Evolutionary conservation across 1,284 basidiomycete genomes (phyloP).

Genomic region (Ceratobasidium sp.): DNA sequence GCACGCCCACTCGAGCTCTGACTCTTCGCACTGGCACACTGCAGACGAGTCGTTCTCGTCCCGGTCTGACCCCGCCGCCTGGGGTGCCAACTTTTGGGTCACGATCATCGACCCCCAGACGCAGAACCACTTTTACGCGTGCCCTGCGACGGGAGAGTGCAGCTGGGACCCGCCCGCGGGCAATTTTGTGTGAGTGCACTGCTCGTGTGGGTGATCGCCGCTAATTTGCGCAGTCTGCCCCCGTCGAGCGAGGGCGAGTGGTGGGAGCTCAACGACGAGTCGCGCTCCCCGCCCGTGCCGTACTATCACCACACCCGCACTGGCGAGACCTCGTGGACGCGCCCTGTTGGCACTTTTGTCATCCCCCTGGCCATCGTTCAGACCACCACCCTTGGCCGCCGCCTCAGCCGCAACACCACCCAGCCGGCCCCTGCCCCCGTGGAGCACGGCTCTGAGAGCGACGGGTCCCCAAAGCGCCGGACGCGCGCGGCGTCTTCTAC

Average conservation of each 20-base stretch:
- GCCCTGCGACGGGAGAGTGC: slow-evolving; percentile 90
- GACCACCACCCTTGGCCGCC: slow-evolving; percentile 72
- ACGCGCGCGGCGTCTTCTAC: slow-evolving; percentile 23
- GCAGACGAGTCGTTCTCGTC: slow-evolving; percentile 19
- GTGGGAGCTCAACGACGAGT: slow-evolving; percentile 92
- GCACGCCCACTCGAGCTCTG: slow-evolving; percentile 28
- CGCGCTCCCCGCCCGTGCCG: slow-evolving; percentile 74
- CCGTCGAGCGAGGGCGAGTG: slow-evolving; percentile 88
- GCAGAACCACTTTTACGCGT: slow-evolving; percentile 87
- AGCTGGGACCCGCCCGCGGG: slow-evolving; percentile 93
- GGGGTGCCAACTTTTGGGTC: slow-evolving; percentile 90
- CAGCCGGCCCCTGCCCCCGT: slow-evolving; percentile 7
- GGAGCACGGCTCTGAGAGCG: neutral
- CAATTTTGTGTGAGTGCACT: slow-evolving; percentile 77
- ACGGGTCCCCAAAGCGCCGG: neutral
- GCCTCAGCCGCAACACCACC: slow-evolving; percentile 58
- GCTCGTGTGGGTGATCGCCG: neutral
- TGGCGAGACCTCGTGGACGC: slow-evolving; percentile 88
- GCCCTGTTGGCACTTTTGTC: slow-evolving; percentile 80
- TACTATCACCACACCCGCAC: slow-evolving; percentile 95
- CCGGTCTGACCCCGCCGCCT: slow-evolving; percentile 52
- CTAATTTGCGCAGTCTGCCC: slow-evolving; percentile 68
- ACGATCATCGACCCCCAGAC: slow-evolving; percentile 85
- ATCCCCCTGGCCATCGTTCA: slow-evolving; percentile 91
- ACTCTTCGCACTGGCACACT: slow-evolving; percentile 29